These are phyloP conservation scores for Umbelopsis ramanniana DNA, from an alignment of 192 early-diverging fungal species.

Conservation along the genomic window DNA sequence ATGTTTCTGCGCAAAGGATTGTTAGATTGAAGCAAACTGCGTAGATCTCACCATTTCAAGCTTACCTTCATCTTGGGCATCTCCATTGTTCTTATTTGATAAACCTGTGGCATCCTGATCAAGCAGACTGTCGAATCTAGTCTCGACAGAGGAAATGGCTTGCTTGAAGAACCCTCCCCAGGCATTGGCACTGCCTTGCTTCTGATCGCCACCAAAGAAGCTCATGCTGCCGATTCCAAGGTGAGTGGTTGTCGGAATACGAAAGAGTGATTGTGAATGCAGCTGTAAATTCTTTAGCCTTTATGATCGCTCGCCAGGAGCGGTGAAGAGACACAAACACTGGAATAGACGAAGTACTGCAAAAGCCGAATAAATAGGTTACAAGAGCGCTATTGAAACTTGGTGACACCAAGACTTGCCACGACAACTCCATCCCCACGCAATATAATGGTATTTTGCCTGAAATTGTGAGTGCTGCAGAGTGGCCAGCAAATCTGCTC, in stretches of 20 bases:
- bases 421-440: not conserved
- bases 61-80: not conserved
- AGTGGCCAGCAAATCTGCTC: too few species aligned
- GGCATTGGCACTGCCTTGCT: constrained; percentile 20
- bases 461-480: too few species aligned
- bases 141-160: constrained; percentile 76
- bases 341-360: not conserved
- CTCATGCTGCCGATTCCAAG: constrained; percentile 22
- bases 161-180: constrained; percentile 77
- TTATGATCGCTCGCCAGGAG: not conserved
- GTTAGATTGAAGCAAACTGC: not conserved
- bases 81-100: not conserved
- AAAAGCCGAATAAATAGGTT: not conserved
- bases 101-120: constrained; percentile 46
- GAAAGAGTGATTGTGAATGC: constrained; percentile 17
- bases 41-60: not conserved
- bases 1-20: constrained; percentile 20
- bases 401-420: not conserved
- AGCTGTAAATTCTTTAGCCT: not conserved
- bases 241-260: constrained; percentile 19
- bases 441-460: too few species aligned
- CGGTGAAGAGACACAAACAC: not conserved
- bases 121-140: constrained; percentile 72
- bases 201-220: constrained; percentile 23
- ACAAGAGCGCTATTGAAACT: not conserved